These are phyloP conservation scores for Hanseniaspora clermontiae DNA, from an alignment of 805 yeast genomes.

Conservation along the genomic window DNA sequence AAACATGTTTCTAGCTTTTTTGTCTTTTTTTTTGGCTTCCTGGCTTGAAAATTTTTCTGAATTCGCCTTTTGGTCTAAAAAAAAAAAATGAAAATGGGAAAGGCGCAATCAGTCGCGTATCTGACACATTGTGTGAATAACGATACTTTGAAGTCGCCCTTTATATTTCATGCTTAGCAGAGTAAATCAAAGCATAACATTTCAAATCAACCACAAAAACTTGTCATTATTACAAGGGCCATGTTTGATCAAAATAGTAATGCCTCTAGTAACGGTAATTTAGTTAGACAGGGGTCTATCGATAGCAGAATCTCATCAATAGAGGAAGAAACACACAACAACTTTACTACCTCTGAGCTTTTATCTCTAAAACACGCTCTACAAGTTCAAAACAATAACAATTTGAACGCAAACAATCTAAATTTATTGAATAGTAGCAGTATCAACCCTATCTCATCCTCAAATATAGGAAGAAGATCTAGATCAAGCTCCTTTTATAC, in stretches of 20 bases:
- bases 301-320: background rate
- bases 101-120: background rate
- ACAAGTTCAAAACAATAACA: conserved; percentile 3
- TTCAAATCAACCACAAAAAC: background rate
- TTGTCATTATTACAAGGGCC: background rate
- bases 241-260: background rate
- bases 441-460: background rate
- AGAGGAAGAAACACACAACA: conserved; percentile 2
- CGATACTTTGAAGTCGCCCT: background rate
- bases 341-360: conserved; percentile 4
- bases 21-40: background rate
- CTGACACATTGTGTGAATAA: background rate
- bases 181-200: too few species aligned
- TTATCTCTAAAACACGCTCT: conserved; percentile 9
- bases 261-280: background rate
- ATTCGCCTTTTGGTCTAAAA: too few species aligned
- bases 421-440: background rate
- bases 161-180: too few species aligned
- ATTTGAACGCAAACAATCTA: background rate
- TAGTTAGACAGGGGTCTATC: background rate
- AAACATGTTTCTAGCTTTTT: background rate
- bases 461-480: conserved; percentile 8
- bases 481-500: conserved; percentile 12
- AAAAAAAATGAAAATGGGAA: background rate
- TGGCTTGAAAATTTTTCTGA: background rate